A percentile compares a stretch with the other conserved stretches of the same genome.
Conservation (phyloP, 2,329 filamentous ascomycete species). For the Penicillium janthinellum region DNA sequence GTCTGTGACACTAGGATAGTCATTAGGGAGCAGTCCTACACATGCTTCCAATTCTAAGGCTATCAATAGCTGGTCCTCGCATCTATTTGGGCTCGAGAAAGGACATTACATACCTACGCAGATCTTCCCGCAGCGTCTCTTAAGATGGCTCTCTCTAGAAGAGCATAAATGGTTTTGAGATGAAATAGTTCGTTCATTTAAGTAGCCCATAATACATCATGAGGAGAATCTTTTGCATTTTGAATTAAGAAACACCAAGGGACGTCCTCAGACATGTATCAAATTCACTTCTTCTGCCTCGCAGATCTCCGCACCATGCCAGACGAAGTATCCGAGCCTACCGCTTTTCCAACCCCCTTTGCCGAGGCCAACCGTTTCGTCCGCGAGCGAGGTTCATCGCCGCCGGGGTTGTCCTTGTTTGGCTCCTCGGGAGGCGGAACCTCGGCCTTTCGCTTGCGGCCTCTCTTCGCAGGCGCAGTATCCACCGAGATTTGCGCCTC, state of each 20-base stretch:
- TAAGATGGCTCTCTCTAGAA: too few relatives aligned
- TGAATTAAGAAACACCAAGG: background rate
- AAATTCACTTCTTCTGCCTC: constrained; percentile 31
- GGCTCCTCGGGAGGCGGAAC: constrained; percentile 9
- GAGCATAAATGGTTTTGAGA: too few relatives aligned
- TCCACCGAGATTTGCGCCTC: background rate
- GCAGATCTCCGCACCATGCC: constrained; percentile 32
- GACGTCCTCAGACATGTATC: background rate
- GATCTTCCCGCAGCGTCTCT: background rate
- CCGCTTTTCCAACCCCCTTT: constrained; percentile 18
- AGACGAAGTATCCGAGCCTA: constrained; percentile 14
- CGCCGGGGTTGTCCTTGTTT: constrained; percentile 11
- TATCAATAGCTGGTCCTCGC: too few relatives aligned
- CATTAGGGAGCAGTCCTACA: too few relatives aligned
- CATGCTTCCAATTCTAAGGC: too few relatives aligned
- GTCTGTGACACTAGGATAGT: too few relatives aligned
- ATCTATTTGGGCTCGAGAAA: too few relatives aligned
- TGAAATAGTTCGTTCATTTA: constrained; percentile 7
- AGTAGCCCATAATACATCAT: constrained; percentile 19
- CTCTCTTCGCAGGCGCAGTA: constrained; percentile 15
- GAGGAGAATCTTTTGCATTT: background rate
- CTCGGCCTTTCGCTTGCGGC: constrained; percentile 24
- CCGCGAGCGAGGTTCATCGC: constrained; percentile 11
- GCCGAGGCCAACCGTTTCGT: constrained; percentile 30
- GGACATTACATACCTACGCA: background rate